Evolutionary conservation across 441 rosid species (phyloP), one percentile per base, ranked within the genome.

Genomic region (Biscutella laevigata): DNA sequence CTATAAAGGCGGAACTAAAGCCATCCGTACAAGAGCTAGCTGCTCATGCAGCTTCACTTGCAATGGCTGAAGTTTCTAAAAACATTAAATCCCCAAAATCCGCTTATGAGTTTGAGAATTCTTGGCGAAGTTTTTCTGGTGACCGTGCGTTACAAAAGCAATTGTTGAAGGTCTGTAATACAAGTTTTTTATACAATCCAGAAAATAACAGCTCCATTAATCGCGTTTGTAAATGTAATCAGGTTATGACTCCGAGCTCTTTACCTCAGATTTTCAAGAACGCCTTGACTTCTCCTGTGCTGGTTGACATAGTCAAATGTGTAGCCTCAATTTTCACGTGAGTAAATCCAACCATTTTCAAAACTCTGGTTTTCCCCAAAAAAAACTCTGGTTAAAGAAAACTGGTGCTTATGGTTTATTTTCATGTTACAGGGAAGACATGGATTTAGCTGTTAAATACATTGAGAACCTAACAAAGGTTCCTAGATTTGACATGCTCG

Each of bases 1-100:
- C 57, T 41, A 70, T 42, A 62, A 77, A 66, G 70, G 70, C 57
- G 26, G 79, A 76, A 40, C 72, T 80, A 53, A 73, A 77, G 60
- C 56, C 77, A 57, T 82, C 94, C 3, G 82, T 91, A 11, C 81
- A 80, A 62, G 96, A 88, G 63, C 89, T 88, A 66, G 98, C 98
- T 41, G 63, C 82, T 63, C 83, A 66, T 38, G 96, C 95, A 58
- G 82, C 96, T 24, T 79, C 83, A 56, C 80, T 71, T 52, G 89
- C 95, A 48, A 41, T 71, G 77, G 67, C 75, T 36, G 95, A 85
- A 62, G 86, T 85, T 47, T 86, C 94, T 12, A 79, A 75, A 66
- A 77, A 74, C 60, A 77, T 85, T 35, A 67, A 30, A 36, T 66
- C 94, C 39, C 98, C 91, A 10, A 79, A 66, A 42, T 75, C 98